Percentiles rank a stretch among this genome's conserved stretches.
These are phyloP conservation scores for Lactarius deliciosus DNA, from an alignment of 768 basidiomycete species.

Conservation along the genomic window DNA sequence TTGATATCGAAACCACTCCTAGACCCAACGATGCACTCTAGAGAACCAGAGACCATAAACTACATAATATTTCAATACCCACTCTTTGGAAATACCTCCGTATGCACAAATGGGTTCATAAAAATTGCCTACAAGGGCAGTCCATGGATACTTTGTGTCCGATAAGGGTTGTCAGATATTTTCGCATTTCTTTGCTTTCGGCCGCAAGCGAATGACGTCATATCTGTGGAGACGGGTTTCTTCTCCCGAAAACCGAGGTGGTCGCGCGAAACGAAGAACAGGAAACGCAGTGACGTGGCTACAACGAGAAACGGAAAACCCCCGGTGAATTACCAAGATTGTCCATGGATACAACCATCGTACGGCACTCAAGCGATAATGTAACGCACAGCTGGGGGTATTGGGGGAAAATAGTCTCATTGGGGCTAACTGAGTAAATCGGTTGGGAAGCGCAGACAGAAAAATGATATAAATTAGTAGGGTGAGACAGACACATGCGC, in stretches of 20 bases:
- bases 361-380: neutral
- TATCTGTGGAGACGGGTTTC: neutral
- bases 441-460: conserved; percentile 10
- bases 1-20: neutral
- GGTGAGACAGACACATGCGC: neutral
- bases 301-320: neutral
- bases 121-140: no score
- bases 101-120: no score
- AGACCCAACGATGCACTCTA: neutral
- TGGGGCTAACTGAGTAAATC: conserved; percentile 5
- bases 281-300: conserved; percentile 16
- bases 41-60: neutral
- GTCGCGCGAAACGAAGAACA: neutral
- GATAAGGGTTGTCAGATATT: neutral
- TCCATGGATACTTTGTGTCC: neutral
- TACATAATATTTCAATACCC: neutral
- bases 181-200: neutral
- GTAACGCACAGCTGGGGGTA: conserved; percentile 3
- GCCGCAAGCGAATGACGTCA: neutral
- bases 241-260: neutral
- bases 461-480: neutral
- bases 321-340: neutral
- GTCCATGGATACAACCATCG: no score
- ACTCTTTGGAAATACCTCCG: neutral
- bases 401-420: neutral